Base-by-base conservation (phyloP, 1,139 yeast genomes). In the Diutina sp. region DNA sequence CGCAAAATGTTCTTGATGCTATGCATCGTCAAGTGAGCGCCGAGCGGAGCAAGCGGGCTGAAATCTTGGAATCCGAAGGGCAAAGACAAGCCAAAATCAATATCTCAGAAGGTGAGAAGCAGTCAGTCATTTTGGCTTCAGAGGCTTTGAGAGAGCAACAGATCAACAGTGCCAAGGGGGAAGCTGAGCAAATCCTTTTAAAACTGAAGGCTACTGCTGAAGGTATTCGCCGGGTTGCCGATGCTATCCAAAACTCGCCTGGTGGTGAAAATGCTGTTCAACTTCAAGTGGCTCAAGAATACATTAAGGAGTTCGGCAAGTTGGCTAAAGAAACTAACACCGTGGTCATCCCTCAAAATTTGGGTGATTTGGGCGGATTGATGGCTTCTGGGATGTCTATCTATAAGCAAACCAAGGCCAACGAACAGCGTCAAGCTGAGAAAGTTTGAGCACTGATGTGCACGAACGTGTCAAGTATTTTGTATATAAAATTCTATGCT, bases 11-110 rank as follows among this genome's bases (percentile, higher is more conserved):
- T n/a, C 78, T 87, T 64, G 93, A 86, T 64, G 95, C 95, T 48
- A 88, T 88, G 96, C 95, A 88, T 69, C 80, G 93, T 66, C 95
- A 87, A 70, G 96, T 89, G 11, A 80, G 87, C 58, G 95, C 95
- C 38, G 96, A 89, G 68, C 76, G 96, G 63, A 83, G 91, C 55
- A 88, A 88, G 69, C 76, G 95, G 61, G 96, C 96, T 2, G 93
- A 87, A 67, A 89, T 88, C 61, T 77, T 88, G 67, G 96, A 88
- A 65, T 83, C 90, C 56, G 96, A 88, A 71, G 96, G 96, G 70
- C 82, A 80, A 58, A 80, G 91, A 66, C 90, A 86, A 66, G 76
- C 89, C 41, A 85, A 80, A 57, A 88, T 88, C 66, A 89, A 88
- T 67, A 83, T 85, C 59, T 90, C 95, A 58, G 72, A 70, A 58